phyloP scores from a whole-genome alignment of 2,329 filamentous ascomycete species.

The Trichoderma simmonsii region DNA sequence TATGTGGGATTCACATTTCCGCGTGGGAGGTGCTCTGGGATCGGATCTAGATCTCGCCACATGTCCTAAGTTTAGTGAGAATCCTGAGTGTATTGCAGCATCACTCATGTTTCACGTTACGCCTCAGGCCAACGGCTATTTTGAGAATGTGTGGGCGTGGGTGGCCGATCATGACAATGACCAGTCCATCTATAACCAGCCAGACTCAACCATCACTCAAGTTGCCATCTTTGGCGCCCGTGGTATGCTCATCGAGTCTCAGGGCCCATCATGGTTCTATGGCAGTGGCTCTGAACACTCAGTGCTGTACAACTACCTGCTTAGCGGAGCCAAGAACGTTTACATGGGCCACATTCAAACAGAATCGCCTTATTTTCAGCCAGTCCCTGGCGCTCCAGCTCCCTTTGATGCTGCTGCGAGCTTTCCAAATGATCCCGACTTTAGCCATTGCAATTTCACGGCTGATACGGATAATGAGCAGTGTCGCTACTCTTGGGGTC shows the following conservation, averaged over 20 bases:
- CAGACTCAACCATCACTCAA: background rate
- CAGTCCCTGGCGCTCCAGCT: background rate
- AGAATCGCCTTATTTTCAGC: background rate
- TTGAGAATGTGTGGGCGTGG: slow-evolving; percentile 62
- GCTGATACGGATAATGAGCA: background rate
- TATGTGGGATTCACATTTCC: slow-evolving; percentile 61
- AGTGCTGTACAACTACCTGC: background rate
- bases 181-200: background rate
- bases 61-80: slow-evolving; percentile 27
- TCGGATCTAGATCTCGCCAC: slow-evolving; percentile 40
- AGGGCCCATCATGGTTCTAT: background rate
- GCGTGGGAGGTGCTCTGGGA: slow-evolving; percentile 68
- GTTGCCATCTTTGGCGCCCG: background rate
- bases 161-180: slow-evolving; percentile 64
- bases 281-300: background rate
- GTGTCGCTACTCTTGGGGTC: background rate
- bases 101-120: slow-evolving; percentile 49
- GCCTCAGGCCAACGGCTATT: slow-evolving; percentile 42
- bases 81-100: slow-evolving; percentile 57
- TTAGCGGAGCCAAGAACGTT: background rate
- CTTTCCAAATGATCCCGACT: background rate
- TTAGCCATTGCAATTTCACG: background rate
- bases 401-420: background rate
- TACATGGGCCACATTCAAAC: background rate
- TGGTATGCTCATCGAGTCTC: background rate